Evolutionary conservation across 768 basidiomycete species (phyloP).

Genomic region (Lactifluus piperatus): DNA sequence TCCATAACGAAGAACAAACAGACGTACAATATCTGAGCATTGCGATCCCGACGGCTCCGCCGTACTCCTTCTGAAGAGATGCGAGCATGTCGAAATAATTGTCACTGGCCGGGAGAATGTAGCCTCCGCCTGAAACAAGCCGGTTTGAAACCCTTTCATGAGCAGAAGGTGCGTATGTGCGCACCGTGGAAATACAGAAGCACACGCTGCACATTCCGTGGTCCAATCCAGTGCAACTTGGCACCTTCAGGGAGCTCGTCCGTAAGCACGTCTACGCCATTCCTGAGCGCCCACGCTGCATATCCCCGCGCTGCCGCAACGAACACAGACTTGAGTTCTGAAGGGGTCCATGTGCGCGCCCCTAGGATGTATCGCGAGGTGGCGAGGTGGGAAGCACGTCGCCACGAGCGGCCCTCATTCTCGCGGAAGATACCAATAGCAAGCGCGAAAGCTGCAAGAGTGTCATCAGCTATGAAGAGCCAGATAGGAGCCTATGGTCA

Average conservation of each 20-base stretch:
- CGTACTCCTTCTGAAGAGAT: not conserved
- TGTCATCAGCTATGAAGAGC: too few species aligned
- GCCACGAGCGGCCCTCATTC: conserved; percentile 9
- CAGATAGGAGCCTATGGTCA: not conserved
- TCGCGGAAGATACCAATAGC: not conserved
- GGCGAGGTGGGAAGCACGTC: too few species aligned
- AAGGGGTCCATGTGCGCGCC: not conserved
- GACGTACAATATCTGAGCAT: conserved; percentile 5
- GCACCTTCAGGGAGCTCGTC: conserved; percentile 2
- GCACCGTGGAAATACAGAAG: conserved; percentile 5
- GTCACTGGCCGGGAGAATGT: not conserved
- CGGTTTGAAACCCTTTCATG: not conserved
- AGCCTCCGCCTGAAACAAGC: conserved; percentile 2
- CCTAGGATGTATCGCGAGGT: not conserved
- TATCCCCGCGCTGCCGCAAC: not conserved
- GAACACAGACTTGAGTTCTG: not conserved
- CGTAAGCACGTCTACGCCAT: not conserved
- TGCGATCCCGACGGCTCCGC: not conserved
- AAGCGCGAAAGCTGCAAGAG: not conserved
- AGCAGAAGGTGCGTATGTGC: not conserved
- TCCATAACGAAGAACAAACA: not conserved
- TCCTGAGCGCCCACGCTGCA: not conserved
- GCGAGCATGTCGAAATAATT: not conserved
- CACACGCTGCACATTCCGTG: not conserved
- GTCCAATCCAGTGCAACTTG: conserved; percentile 9